Base-by-base conservation (phyloP, 257 asterid genomes). In the Solanum clarkiae region DNA sequence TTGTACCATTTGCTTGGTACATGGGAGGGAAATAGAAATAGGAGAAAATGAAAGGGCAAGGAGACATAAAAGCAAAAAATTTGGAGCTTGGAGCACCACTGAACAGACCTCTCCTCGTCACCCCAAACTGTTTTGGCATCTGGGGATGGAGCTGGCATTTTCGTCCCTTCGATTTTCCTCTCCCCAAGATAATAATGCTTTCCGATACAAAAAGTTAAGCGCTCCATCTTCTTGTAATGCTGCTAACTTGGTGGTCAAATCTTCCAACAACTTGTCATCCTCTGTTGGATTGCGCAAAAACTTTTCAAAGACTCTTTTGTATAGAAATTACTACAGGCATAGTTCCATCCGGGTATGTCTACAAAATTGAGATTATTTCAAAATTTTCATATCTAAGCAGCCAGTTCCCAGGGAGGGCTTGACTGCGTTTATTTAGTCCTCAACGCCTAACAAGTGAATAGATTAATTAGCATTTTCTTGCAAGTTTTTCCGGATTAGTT, bases 141-240 rank as follows among this genome's bases (percentile, higher is more conserved):
- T 36, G 81, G 86, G 69, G 87, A 93, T 94, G 98, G 95, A 90
- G 94, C 90, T 93, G 59, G 86, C 90, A 51, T 75, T 90, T 83
- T 86, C 94, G 81, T 57, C 89, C 77, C 84, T 80, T 71, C 85
- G 65, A 81, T 82, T 75, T 83, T 84, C 92, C 70, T 62, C 86
- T 49, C 63, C 80, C 45, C 72, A 16, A 0, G 62, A 10, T 40
- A n/a, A 10, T 40, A n/a, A 45, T 26, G 51, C 65, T 62, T 51
- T 85, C 79, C 62, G 72, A 42, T 49, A 29, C 84, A 81, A 84
- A 75, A 79, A 32, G 55, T 20, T 86, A 79, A 77, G 84, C 70
- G 15, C 54, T 66, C 86, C 63, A 24, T 22, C 91, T 80, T 13
- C 86, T 44, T 53, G 36, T 87, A 79, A 44, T 71, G 68, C 86